These are phyloP conservation scores for Suillus paluster DNA, from an alignment of 768 basidiomycete species.

Conservation along the genomic window DNA sequence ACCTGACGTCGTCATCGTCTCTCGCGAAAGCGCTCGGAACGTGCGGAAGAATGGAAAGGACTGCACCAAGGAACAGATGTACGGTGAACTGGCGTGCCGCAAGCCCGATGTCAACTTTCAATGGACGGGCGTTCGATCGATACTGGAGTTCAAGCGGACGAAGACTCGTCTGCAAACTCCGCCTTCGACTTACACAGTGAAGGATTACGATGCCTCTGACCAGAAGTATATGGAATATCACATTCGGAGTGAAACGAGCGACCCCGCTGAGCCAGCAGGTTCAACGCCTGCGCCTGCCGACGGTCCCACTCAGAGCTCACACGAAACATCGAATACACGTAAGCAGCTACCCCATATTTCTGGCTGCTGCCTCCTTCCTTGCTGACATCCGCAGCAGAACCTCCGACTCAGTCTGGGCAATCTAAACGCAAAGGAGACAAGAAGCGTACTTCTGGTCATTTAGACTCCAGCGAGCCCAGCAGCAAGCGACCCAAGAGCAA, in stretches of 20 bases:
- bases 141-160: conserved; percentile 1
- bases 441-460: background rate
- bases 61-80: background rate
- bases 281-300: background rate
- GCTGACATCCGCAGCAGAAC: background rate
- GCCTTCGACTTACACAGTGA: background rate
- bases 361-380: background rate
- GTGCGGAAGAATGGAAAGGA: background rate
- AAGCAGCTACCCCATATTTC: background rate
- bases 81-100: background rate
- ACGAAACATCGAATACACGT: background rate
- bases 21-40: background rate
- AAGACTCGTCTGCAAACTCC: background rate
- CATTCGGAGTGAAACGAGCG: background rate
- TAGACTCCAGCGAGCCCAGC: background rate
- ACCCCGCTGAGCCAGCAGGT: background rate
- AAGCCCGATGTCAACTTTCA: background rate
- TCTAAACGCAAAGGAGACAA: background rate
- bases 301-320: background rate
- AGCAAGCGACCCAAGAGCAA: background rate
- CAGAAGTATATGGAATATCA: background rate
- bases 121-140: background rate
- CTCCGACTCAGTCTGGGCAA: background rate
- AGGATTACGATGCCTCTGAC: background rate
- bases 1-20: background rate